Base-by-base conservation (phyloP, 2,329 filamentous ascomycete genomes). In the Ascochyta lentis region DNA sequence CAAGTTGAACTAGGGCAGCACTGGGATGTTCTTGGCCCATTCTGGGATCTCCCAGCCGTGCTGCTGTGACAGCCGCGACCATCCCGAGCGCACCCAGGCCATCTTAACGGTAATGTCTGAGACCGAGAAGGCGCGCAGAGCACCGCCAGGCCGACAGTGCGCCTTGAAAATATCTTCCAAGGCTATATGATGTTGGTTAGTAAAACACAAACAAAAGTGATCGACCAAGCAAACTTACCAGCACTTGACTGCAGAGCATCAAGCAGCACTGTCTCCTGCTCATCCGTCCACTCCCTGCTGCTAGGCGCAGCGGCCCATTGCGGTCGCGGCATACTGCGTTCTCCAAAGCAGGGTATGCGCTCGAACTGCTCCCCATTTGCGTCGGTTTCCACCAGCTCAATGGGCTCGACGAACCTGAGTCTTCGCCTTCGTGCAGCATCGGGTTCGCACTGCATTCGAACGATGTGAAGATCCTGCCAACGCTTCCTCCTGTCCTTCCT, bases 351-450 rank as follows among this genome's bases (percentile, higher is more conserved):
- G 1, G 73, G 60, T 1, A 77, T 39, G 5, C 79, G 76, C 45
- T 77, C 72, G 44, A 80, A 79, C 0, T 49, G 49, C 0, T 68
- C 27, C 6, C 78, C 79, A 48, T 79, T 76, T 0, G 74, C 70
- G 44, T 80, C 78, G 23, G 61, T 55, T 16, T 76, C 72, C 4
- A 61, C 64, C 4, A 56, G 1, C 19, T 66, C 56, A 3, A 61
- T 52, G n/a, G 63, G 45, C 8, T 56, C 58, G 5, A 51, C 44
- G 7, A 65, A 61, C 6, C 49, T 40, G 5, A 69, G 44, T 23
- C 42, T 45, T 12, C 37, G 42, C n/a, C 60, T 56, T 13, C 60
- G 53, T 34, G 12, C 9, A 6, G 42, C 24, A 34, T 69, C 61
- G 2, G 65, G 61, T 47, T 75, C 72, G 24, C 59, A 69, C 13